These are phyloP conservation scores for Tetracentron sinense DNA, from an alignment of 164 flowering plant species.

Conservation along the genomic window DNA sequence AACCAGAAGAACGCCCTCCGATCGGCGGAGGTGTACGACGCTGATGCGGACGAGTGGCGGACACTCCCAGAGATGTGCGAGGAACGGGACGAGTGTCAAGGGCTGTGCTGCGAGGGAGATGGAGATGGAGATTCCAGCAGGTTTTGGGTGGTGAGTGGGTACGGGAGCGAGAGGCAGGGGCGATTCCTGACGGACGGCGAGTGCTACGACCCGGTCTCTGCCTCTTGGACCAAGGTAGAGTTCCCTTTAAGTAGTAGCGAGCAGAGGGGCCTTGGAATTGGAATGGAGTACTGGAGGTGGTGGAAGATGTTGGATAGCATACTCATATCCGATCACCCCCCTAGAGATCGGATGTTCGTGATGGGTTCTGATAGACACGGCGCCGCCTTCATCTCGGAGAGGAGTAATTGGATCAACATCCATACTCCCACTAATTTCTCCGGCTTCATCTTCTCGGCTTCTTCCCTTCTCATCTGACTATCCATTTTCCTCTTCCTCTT, in stretches of 20 bases:
- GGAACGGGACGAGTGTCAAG: conserved; percentile 31
- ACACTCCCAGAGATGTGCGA: conserved; percentile 17
- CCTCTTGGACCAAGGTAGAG: conserved; percentile 15
- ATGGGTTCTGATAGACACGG: conserved; percentile 2
- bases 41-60: conserved; percentile 18
- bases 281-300: conserved; percentile 3
- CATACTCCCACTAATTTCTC: conserved; percentile 11
- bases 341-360: conserved; percentile 9
- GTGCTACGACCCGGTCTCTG: conserved; percentile 18
- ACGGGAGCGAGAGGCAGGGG: conserved; percentile 34
- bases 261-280: neutral
- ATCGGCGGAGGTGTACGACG: conserved; percentile 24
- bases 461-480: conserved; percentile 10
- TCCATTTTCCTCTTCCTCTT: too few species aligned
- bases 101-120: conserved; percentile 16
- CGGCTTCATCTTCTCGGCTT: conserved; percentile 13
- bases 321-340: conserved; percentile 10
- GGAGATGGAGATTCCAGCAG: too few species aligned
- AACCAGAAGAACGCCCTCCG: conserved; percentile 27
- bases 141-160: conserved; percentile 36
- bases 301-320: conserved; percentile 9
- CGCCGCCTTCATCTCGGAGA: conserved; percentile 7
- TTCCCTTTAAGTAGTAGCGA: neutral
- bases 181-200: conserved; percentile 28
- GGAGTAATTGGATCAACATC: conserved; percentile 3